A percentile compares a stretch with the other conserved stretches of the same genome.
Conservation (phyloP, 2,329 filamentous ascomycete species). For the Falciphora oryzae region DNA sequence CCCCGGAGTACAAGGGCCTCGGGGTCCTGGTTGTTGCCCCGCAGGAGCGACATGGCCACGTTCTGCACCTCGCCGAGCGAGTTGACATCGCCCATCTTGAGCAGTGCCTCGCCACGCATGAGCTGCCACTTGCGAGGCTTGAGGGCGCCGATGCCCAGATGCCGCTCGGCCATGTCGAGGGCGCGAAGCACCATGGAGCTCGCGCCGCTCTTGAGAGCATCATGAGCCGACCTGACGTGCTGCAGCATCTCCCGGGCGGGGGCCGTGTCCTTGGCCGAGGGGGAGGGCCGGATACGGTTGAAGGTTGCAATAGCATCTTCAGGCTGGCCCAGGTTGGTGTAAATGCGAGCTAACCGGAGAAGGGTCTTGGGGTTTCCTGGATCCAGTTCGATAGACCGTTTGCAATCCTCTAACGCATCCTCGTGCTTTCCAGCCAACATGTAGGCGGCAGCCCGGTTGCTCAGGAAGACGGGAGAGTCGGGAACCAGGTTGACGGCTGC, state of each 20-base stretch:
- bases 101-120: slow-evolving; percentile 83
- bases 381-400: slow-evolving; percentile 74
- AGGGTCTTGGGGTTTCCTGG: slow-evolving; percentile 83
- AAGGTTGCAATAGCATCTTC: slow-evolving; percentile 83
- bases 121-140: slow-evolving; percentile 91
- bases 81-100: slow-evolving; percentile 89
- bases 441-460: slow-evolving; percentile 90
- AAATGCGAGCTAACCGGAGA: slow-evolving; percentile 81
- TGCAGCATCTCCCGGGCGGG: slow-evolving; percentile 79
- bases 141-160: slow-evolving; percentile 66
- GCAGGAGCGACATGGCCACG: slow-evolving; percentile 80
- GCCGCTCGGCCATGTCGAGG: slow-evolving; percentile 81
- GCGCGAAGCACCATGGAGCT: slow-evolving; percentile 91
- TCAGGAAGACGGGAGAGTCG: slow-evolving; percentile 80
- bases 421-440: slow-evolving; percentile 79
- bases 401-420: slow-evolving; percentile 81
- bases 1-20: slow-evolving; percentile 89
- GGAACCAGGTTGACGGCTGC: slow-evolving; percentile 87
- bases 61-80: slow-evolving; percentile 88
- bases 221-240: slow-evolving; percentile 74
- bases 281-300: slow-evolving; percentile 69
- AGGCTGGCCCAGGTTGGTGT: slow-evolving; percentile 80
- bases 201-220: slow-evolving; percentile 66
- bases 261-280: slow-evolving; percentile 78
- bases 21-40: slow-evolving; percentile 83